These are phyloP conservation scores for Tympanopsis confertula DNA, from an alignment of 2,329 filamentous ascomycete genomes.

Conservation along the genomic window DNA sequence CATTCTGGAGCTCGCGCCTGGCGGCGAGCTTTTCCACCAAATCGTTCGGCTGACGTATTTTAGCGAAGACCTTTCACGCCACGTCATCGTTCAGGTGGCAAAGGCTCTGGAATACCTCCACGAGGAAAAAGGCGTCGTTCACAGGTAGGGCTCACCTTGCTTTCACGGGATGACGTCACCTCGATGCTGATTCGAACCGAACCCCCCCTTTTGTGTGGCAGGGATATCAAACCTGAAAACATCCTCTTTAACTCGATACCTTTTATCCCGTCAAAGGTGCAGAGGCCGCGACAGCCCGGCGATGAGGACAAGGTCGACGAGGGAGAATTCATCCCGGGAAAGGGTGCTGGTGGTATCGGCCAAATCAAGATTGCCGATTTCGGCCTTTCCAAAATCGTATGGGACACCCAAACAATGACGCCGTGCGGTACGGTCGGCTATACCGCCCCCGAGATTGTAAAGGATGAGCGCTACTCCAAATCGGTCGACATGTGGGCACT, in stretches of 20 bases:
- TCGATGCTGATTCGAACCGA: constrained; percentile 4
- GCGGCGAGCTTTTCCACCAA: constrained; percentile 94
- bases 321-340: constrained; percentile 75
- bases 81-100: constrained; percentile 92
- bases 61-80: constrained; percentile 85
- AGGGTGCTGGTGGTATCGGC: constrained; percentile 82
- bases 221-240: constrained; percentile 97
- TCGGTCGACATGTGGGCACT: constrained; percentile 99
- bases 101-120: constrained; percentile 87
- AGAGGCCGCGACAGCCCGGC: constrained; percentile 70
- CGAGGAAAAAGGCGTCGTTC: constrained; percentile 87
- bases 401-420: constrained; percentile 97
- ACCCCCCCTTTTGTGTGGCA: constrained; percentile 20
- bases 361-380: constrained; percentile 97
- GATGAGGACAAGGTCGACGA: constrained; percentile 97
- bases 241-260: constrained; percentile 82
- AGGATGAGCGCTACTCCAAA: constrained; percentile 97
- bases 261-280: constrained; percentile 67
- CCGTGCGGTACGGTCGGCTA: constrained; percentile 98
- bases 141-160: constrained; percentile 57
- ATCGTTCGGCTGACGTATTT: constrained; percentile 98
- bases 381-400: constrained; percentile 92
- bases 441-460: constrained; percentile 95
- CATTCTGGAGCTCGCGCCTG: constrained; percentile 84
- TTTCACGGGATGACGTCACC: constrained; percentile 16